Conservation (phyloP, 176 grass and related monocot species). For the Chrysopogon serrulatus region DNA sequence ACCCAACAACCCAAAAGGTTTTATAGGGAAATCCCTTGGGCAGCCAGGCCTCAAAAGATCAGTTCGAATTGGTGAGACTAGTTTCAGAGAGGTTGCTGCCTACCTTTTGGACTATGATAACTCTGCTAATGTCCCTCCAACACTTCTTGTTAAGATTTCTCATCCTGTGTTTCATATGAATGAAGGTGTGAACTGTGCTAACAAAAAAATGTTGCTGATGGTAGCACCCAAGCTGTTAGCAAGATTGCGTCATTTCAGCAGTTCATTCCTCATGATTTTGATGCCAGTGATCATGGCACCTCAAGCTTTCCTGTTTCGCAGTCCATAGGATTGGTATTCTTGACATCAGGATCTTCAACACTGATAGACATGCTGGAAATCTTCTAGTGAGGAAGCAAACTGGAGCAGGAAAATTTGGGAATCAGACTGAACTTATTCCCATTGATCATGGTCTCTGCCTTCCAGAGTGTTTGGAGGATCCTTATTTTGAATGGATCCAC, state of each 20-base stretch:
- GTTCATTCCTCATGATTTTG: constrained; percentile 79
- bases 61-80: constrained; percentile 69
- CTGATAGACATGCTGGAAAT: constrained; percentile 72
- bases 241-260: constrained; percentile 83
- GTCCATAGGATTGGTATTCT: constrained; percentile 86
- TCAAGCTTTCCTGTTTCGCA: constrained; percentile 70
- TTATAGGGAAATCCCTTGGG: constrained; percentile 67
- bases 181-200: constrained; percentile 20
- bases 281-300: constrained; percentile 75
- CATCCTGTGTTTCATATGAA: constrained; percentile 69
- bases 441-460: constrained; percentile 89
- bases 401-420: constrained; percentile 42
- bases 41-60: constrained; percentile 77
- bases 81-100: constrained; percentile 73
- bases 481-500: constrained; percentile 99
- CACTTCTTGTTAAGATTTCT: constrained; percentile 68
- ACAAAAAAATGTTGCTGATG: constrained; percentile 26
- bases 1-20: constrained; percentile 86
- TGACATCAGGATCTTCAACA: constrained; percentile 79
- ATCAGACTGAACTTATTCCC: constrained; percentile 60
- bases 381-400: constrained; percentile 60
- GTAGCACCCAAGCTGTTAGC: constrained; percentile 34
- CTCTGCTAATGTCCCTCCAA: constrained; percentile 69
- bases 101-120: constrained; percentile 65
- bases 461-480: constrained; percentile 87